These are phyloP conservation scores for Bothriochloa decipiens DNA, from an alignment of 176 grass and related monocot genomes.

Conservation along the genomic window DNA sequence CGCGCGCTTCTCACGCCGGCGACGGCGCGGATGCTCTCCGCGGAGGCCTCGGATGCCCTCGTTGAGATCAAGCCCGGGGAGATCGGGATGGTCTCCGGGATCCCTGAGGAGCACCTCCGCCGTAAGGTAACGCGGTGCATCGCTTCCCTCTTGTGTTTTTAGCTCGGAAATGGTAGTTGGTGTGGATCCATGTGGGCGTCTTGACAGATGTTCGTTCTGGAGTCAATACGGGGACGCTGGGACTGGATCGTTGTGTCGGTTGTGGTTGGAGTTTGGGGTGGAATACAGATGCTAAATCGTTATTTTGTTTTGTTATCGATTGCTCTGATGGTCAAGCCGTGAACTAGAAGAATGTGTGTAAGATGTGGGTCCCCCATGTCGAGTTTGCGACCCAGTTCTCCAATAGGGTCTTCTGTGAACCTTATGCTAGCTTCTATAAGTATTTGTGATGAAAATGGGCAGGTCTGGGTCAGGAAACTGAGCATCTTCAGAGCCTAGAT, in stretches of 20 bases:
- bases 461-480: slow-evolving; percentile 10
- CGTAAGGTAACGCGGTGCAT: slow-evolving; percentile 52
- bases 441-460: not conserved
- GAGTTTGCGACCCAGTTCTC: not conserved
- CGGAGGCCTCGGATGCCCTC: slow-evolving; percentile 59
- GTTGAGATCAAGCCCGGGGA: slow-evolving; percentile 86
- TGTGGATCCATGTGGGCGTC: slow-evolving; percentile 28
- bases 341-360: slow-evolving; percentile 11
- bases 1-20: slow-evolving; percentile 48
- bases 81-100: slow-evolving; percentile 92
- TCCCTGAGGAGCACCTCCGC: slow-evolving; percentile 83
- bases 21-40: slow-evolving; percentile 57
- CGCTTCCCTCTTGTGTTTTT: not conserved
- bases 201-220: not conserved
- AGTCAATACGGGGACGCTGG: not conserved
- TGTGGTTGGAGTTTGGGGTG: not conserved
- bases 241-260: not conserved
- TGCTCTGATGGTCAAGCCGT: not conserved
- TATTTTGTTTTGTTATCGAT: not conserved
- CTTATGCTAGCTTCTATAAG: not conserved
- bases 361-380: not conserved
- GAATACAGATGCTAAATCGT: not conserved
- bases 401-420: not conserved
- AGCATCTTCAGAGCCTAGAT: not conserved
- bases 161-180: not conserved